phyloP scores from a whole-genome alignment of 192 early-diverging fungal species.

The Backusella mclennaniae region DNA sequence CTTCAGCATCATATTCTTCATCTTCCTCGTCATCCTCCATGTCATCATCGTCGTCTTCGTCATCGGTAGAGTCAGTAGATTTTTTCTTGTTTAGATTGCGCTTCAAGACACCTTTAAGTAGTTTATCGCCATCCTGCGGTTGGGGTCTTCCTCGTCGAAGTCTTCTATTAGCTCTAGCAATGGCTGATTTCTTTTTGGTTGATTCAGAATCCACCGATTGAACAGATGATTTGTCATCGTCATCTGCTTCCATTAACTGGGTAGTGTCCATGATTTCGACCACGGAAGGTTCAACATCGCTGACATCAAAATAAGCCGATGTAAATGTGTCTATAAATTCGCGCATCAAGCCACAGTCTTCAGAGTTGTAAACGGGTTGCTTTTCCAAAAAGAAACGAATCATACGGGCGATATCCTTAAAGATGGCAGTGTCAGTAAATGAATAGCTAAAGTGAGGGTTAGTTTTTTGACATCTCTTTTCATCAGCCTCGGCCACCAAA shows the following conservation, averaged over 20 bases:
- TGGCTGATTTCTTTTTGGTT: background rate
- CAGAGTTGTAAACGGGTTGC: constrained; percentile 44
- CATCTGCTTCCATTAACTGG: constrained; percentile 39
- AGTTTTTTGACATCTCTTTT: background rate
- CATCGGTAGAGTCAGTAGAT: constrained; percentile 33
- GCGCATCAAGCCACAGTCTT: constrained; percentile 73
- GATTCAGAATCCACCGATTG: constrained; percentile 18
- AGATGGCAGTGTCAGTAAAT: constrained; percentile 69
- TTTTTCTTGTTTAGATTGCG: constrained; percentile 18
- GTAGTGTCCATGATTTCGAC: constrained; percentile 45
- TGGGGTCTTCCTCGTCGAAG: constrained; percentile 16
- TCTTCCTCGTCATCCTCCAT: background rate
- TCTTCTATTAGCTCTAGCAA: background rate
- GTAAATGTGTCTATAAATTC: constrained; percentile 76
- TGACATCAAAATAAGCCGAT: constrained; percentile 57
- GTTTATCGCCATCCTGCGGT: constrained; percentile 1
- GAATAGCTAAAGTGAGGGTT: constrained; percentile 67
- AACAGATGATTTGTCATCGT: constrained; percentile 17
- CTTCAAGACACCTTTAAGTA: constrained; percentile 10
- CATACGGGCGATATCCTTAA: constrained; percentile 73
- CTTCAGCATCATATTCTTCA: constrained; percentile 16
- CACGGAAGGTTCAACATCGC: constrained; percentile 23
- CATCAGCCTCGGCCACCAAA: constrained; percentile 72
- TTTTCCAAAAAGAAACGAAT: constrained; percentile 68
- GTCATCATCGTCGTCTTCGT: constrained; percentile 16